Percentiles rank a stretch among this genome's conserved stretches.
Evolutionary conservation across 2,329 filamentous ascomycete species (phyloP).

Genomic region (Penicillium sp.): DNA sequence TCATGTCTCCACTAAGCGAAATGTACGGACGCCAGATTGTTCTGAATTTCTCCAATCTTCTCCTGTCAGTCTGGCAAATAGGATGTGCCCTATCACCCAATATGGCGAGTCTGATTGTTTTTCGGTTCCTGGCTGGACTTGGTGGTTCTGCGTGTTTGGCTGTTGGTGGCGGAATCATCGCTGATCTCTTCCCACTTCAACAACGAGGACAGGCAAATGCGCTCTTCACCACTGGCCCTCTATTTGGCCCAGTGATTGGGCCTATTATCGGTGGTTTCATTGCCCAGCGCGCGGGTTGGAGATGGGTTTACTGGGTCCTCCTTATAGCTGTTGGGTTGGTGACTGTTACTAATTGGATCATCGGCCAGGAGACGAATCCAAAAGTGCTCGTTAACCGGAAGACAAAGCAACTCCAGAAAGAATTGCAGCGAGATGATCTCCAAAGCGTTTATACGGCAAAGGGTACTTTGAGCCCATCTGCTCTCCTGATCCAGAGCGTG

Average conservation of each 20-base stretch:
- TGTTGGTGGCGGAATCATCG: slow-evolving; percentile 45
- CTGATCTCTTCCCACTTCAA: slow-evolving; percentile 30
- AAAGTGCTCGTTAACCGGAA: neutral
- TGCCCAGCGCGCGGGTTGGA: slow-evolving; percentile 43
- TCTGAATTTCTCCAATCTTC: slow-evolving; percentile 61
- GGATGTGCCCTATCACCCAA: slow-evolving; percentile 58
- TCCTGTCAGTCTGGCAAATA: slow-evolving; percentile 62
- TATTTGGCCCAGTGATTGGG: slow-evolving; percentile 51
- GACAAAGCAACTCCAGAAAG: neutral
- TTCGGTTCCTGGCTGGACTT: slow-evolving; percentile 1
- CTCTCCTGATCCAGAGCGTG: slow-evolving; percentile 46
- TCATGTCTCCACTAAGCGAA: slow-evolving; percentile 67
- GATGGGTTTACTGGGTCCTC: slow-evolving; percentile 62
- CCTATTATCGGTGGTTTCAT: slow-evolving; percentile 46
- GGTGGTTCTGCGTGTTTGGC: slow-evolving; percentile 41
- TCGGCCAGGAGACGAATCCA: neutral
- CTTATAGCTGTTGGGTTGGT: slow-evolving; percentile 49
- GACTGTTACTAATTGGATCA: neutral
- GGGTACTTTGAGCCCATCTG: slow-evolving; percentile 37
- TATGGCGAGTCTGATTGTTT: slow-evolving; percentile 24
- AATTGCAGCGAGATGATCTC: too few species aligned
- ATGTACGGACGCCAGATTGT: slow-evolving; percentile 62
- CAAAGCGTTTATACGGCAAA: too few species aligned
- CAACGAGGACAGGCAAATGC: slow-evolving; percentile 51
- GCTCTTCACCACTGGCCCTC: slow-evolving; percentile 48